Evolutionary conservation across 331 rosid species (phyloP).

Genomic region (Acacia pycnantha): DNA sequence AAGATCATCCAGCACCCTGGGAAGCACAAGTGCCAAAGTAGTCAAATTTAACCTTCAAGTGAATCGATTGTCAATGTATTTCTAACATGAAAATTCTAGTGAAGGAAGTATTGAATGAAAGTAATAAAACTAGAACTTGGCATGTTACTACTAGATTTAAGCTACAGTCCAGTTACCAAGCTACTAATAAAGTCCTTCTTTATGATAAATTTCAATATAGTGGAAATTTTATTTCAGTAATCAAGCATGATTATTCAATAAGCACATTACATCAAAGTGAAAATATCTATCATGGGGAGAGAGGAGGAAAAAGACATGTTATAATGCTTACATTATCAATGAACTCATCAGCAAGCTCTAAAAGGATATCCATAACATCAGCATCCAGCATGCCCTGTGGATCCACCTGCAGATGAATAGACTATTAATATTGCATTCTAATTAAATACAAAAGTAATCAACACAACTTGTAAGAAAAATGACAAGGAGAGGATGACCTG

Average conservation of each 20-base stretch:
- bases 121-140: neutral
- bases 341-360: slow-evolving; percentile 97
- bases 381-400: slow-evolving; percentile 87
- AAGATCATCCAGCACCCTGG: neutral
- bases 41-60: neutral
- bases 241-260: slow-evolving; percentile 9
- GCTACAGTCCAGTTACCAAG: slow-evolving; percentile 4
- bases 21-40: slow-evolving; percentile 7
- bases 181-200: neutral
- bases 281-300: neutral
- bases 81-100: neutral
- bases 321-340: slow-evolving; percentile 78
- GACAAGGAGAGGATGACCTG: slow-evolving; percentile 58
- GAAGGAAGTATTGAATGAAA: neutral
- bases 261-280: neutral
- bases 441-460: slow-evolving; percentile 24
- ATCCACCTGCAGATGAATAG: slow-evolving; percentile 65
- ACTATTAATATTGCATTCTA: neutral
- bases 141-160: neutral
- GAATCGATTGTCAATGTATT: neutral
- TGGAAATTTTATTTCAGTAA: neutral
- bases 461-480: neutral
- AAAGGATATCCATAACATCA: slow-evolving; percentile 83
- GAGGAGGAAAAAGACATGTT: neutral
- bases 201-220: neutral